These are phyloP conservation scores for Phaeosphaeria sp. DNA, from an alignment of 2,329 filamentous ascomycete species.

Conservation along the genomic window DNA sequence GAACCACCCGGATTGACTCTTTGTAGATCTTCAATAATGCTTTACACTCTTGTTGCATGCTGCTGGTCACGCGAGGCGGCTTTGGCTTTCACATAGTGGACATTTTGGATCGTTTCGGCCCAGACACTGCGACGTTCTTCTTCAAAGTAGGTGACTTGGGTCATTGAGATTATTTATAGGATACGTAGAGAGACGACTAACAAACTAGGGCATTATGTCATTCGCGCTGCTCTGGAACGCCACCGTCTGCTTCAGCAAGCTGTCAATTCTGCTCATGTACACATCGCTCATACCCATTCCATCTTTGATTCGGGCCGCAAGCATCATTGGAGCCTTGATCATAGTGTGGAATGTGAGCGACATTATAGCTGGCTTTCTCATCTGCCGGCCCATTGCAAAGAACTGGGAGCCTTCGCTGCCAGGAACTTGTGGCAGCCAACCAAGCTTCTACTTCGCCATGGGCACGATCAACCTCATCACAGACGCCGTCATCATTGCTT, in stretches of 20 bases:
- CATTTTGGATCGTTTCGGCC: slow-evolving; percentile 20
- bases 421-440: slow-evolving; percentile 27
- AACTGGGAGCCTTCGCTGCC: slow-evolving; percentile 25
- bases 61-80: slow-evolving; percentile 24
- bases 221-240: slow-evolving; percentile 30
- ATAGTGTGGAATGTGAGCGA: slow-evolving; percentile 18
- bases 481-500: slow-evolving; percentile 20
- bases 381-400: slow-evolving; percentile 22
- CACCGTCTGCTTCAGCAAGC: slow-evolving; percentile 8
- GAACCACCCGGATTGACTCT: neutral
- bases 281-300: slow-evolving; percentile 15
- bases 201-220: slow-evolving; percentile 15
- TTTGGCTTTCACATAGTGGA: slow-evolving; percentile 27
- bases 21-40: slow-evolving; percentile 22
- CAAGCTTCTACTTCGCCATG: slow-evolving; percentile 21
- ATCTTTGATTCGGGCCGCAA: slow-evolving; percentile 16
- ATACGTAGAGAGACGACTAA: no score
- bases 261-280: slow-evolving; percentile 30
- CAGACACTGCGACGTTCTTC: slow-evolving; percentile 23
- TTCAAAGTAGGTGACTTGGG: slow-evolving; percentile 17
- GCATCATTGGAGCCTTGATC: slow-evolving; percentile 12
- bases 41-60: slow-evolving; percentile 21
- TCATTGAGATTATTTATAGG: no score
- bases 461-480: slow-evolving; percentile 27
- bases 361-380: slow-evolving; percentile 20